Evolutionary conservation across 1,139 yeast genomes (phyloP).

Genomic region (Suhomyces ambrosiae): DNA sequence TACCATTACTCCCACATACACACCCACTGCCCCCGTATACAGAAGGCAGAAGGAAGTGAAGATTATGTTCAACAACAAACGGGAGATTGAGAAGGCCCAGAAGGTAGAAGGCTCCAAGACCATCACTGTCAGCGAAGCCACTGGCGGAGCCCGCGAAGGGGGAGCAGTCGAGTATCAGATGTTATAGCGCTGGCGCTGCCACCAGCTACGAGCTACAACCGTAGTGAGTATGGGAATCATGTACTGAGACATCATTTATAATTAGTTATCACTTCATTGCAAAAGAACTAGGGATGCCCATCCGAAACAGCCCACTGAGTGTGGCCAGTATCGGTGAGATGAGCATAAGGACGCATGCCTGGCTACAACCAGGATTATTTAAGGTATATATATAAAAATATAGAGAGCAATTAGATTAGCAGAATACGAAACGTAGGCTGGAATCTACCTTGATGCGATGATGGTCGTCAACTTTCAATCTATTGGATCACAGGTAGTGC

Average conservation of each 20-base stretch:
- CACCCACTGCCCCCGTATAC: constrained; percentile 19
- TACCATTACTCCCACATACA: constrained; percentile 23
- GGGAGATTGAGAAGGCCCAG: constrained; percentile 14
- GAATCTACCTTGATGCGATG: no score
- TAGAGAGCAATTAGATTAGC: no score
- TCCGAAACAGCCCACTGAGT: background rate
- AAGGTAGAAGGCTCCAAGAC: constrained; percentile 1
- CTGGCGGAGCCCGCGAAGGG: constrained; percentile 6
- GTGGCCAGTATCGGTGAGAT: background rate
- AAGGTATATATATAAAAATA: no score
- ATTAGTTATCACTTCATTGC: no score
- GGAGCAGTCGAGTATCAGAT: constrained; percentile 11
- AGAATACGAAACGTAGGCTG: no score
- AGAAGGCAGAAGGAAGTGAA: constrained; percentile 14
- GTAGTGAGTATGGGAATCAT: background rate
- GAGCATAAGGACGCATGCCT: no score
- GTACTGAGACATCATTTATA: no score
- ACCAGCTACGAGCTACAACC: no score
- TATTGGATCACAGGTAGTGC: no score
- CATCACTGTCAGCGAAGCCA: constrained; percentile 1
- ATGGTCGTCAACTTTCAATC: no score
- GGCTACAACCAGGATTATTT: no score
- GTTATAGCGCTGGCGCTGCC: constrained; percentile 1
- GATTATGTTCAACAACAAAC: constrained; percentile 20
- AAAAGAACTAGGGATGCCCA: no score